Conservation (phyloP, 1,284 basidiomycete species). For the Chalciporus sp. region DNA sequence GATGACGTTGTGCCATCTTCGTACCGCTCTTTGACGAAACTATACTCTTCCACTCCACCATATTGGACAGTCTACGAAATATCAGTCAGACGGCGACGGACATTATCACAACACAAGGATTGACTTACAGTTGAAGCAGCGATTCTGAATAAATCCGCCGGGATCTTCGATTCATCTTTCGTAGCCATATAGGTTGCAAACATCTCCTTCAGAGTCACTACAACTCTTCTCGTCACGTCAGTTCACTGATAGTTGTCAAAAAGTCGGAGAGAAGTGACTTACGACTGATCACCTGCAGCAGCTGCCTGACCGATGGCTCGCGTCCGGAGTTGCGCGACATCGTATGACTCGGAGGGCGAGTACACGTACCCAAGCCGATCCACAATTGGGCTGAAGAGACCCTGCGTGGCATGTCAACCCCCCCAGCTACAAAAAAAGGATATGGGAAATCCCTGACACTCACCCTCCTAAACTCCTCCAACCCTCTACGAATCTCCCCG, state of each 20-base stretch:
- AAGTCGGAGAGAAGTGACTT: slow-evolving; percentile 11
- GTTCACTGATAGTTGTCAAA: not conserved
- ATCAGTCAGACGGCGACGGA: slow-evolving; percentile 13
- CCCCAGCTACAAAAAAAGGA: not conserved
- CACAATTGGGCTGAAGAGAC: slow-evolving; percentile 80
- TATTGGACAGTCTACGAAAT: slow-evolving; percentile 59
- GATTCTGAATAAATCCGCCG: slow-evolving; percentile 68
- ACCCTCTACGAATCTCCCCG: slow-evolving; percentile 55
- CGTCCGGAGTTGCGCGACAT: slow-evolving; percentile 77
- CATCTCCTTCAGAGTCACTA: slow-evolving; percentile 73
- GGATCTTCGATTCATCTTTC: slow-evolving; percentile 80
- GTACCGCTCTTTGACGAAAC: slow-evolving; percentile 71
- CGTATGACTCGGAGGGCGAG: slow-evolving; percentile 68
- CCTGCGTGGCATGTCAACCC: slow-evolving; percentile 38
- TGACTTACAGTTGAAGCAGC: slow-evolving; percentile 52
- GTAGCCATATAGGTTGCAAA: slow-evolving; percentile 76
- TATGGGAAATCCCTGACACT: slow-evolving; percentile 19
- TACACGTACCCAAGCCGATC: slow-evolving; percentile 83
- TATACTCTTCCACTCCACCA: slow-evolving; percentile 81
- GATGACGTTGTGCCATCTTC: slow-evolving; percentile 74
- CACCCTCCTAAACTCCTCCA: slow-evolving; percentile 70
- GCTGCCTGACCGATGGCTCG: slow-evolving; percentile 73
- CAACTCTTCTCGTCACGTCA: slow-evolving; percentile 49
- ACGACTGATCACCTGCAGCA: slow-evolving; percentile 63
- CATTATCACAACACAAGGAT: not conserved